Percentiles rank a stretch among this genome's conserved stretches.
These are phyloP conservation scores for Annulohypoxylon bovei DNA, from an alignment of 495 filamentous ascomycete genomes.

Conservation along the genomic window DNA sequence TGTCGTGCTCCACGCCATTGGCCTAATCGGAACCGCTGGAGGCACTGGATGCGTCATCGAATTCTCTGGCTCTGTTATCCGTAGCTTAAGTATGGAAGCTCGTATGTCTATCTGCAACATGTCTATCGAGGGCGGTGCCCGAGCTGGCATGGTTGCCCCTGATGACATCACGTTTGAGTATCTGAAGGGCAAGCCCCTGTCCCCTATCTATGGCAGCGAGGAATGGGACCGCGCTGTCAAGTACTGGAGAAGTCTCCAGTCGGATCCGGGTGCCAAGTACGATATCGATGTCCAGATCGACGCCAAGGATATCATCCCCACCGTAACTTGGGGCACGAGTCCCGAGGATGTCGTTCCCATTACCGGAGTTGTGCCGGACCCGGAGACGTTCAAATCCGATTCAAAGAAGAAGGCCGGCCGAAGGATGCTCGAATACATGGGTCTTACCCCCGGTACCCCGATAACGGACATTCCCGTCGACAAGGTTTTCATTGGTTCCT, in stretches of 20 bases:
- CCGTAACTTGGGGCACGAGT: conserved; percentile 96
- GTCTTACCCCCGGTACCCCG: conserved; percentile 80
- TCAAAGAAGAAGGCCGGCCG: conserved; percentile 79
- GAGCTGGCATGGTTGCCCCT: conserved; percentile 96
- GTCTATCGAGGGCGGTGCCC: conserved; percentile 97
- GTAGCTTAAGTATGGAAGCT: conserved; percentile 91
- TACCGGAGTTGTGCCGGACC: conserved; percentile 86
- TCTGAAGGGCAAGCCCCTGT: conserved; percentile 87
- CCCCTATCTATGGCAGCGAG: conserved; percentile 80
- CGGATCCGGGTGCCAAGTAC: conserved; percentile 85
- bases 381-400: conserved; percentile 82
- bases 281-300: conserved; percentile 89
- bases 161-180: conserved; percentile 96
- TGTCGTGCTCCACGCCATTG: conserved; percentile 93
- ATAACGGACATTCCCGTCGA: conserved; percentile 92
- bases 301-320: conserved; percentile 90
- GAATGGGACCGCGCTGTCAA: conserved; percentile 91
- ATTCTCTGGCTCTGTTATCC: conserved; percentile 94
- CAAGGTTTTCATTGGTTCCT: conserved; percentile 98
- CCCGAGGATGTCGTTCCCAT: conserved; percentile 96
- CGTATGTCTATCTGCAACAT: conserved; percentile 99
- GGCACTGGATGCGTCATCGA: conserved; percentile 96
- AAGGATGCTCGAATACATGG: conserved; percentile 95
- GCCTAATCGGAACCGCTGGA: conserved; percentile 93
- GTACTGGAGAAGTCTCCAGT: conserved; percentile 89